Base-by-base conservation (phyloP, 176 grass and related monocot genomes). In the Carex kokanica region DNA sequence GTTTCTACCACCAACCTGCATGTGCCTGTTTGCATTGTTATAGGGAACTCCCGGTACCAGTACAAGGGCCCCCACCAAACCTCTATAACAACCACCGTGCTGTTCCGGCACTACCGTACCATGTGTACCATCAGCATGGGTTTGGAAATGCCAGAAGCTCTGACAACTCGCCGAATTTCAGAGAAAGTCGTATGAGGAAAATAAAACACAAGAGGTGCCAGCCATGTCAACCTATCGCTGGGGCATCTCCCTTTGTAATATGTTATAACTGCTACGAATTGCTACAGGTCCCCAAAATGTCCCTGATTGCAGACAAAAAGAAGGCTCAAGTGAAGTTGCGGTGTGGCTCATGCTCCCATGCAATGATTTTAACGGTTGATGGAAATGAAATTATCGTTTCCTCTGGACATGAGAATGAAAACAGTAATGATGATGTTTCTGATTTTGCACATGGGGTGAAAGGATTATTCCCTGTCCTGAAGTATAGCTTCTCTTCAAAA, bases 191-290 rank as follows among this genome's bases (percentile, higher is more conserved):
- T 60, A 60, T 15, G 8, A 95, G 88, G 62, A 60, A 38, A 78
- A 91, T 83, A 4, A 51, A 90, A 56, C 88, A 71, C 61, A 98
- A 87, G 87, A 95, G 86, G 23, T 59, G 80, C 60, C 85, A 83
- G 84, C 86, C 68, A 81, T 91, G 89, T 77, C 89, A 90, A 77
- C 71, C 92, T 3, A 79, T 95, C 23, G 87, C 90, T 24, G 91
- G 91, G 78, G 95, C 89, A 82, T 88, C 95, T 27, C 95, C 95
- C 49, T 98, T 98, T 80, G 84, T 90, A 9, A 78, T 95, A 84
- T 98, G 95, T 80, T 98, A 86, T 80, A 98, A 91, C 73, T 98
- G 95, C 60, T 90, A 87, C 31, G 92, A 98, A 90, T 88, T 98
- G 59, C 84, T 98, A 21, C 90, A 93, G 78, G 65, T 98, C 82